phyloP scores from a whole-genome alignment of 768 basidiomycete species.

The Rhodosporidiobolus odoratus region DNA sequence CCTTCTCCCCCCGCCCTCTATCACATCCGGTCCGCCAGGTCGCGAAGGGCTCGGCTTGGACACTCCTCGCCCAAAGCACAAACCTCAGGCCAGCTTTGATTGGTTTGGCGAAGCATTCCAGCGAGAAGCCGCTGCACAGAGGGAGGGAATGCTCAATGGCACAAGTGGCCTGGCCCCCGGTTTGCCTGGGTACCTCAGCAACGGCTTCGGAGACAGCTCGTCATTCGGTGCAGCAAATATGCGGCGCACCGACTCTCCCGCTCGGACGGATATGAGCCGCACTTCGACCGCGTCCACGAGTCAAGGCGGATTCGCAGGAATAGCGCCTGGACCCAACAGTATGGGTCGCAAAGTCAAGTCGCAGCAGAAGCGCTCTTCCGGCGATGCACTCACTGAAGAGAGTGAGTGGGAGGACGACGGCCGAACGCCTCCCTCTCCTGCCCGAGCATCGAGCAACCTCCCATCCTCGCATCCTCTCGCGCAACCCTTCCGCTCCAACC shows the following conservation, averaged over 20 bases:
- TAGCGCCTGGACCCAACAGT: too few relatives aligned
- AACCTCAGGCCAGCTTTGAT: slow-evolving; percentile 23
- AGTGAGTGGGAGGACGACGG: slow-evolving; percentile 1
- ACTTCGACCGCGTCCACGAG: not conserved
- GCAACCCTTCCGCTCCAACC: not conserved
- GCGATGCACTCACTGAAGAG: not conserved
- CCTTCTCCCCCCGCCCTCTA: not conserved
- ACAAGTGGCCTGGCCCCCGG: too few relatives aligned
- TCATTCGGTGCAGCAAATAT: too few relatives aligned
- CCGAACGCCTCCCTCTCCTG: not conserved
- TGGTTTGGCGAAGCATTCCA: slow-evolving; percentile 25
- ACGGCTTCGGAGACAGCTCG: too few relatives aligned
- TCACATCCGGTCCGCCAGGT: not conserved
- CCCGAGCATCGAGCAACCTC: not conserved
- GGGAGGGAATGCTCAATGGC: too few relatives aligned
- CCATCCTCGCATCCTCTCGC: not conserved
- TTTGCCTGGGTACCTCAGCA: not conserved
- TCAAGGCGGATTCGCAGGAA: too few relatives aligned
- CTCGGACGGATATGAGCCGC: not conserved
- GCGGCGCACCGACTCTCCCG: slow-evolving; percentile 2
- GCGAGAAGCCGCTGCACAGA: not conserved
- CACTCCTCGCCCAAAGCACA: slow-evolving; percentile 19
- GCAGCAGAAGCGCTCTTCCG: not conserved
- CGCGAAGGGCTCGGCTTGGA: slow-evolving; percentile 8
- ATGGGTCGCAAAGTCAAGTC: not conserved